Conservation (phyloP, 495 filamentous ascomycete species). For the Penicillium daleae region DNA sequence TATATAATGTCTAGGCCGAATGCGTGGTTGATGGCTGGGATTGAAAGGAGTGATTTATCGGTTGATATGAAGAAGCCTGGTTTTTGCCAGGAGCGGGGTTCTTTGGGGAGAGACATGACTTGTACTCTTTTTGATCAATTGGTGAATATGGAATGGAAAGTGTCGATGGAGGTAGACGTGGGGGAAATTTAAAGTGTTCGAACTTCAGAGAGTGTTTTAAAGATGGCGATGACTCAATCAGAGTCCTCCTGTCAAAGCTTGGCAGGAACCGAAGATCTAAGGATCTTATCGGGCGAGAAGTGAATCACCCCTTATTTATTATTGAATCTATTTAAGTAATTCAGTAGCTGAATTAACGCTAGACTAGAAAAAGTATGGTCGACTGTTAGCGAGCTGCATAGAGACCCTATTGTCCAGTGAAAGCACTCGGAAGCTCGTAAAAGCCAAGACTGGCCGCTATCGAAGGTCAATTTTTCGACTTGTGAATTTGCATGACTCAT, state of each 20-base stretch:
- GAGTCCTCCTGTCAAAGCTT: not conserved
- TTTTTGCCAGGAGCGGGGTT: constrained; percentile 1
- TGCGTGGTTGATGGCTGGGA: not conserved
- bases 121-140: not conserved
- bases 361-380: not conserved
- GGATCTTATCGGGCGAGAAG: not conserved
- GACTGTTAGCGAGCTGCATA: not conserved
- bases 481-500: no score
- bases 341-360: not conserved
- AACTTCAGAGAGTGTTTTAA: not conserved
- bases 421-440: not conserved
- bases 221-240: constrained; percentile 1
- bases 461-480: no score
- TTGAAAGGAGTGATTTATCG: not conserved
- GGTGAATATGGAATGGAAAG: not conserved
- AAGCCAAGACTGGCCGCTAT: no score
- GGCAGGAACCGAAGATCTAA: not conserved
- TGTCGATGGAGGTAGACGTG: not conserved
- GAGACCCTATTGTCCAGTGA: not conserved
- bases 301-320: not conserved
- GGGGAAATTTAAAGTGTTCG: no score
- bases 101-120: constrained; percentile 4
- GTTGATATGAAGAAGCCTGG: not conserved
- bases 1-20: not conserved
- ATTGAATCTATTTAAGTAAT: not conserved